Base-by-base conservation (phyloP, 495 filamentous ascomycete genomes). In the Lasiosphaeria ovina region DNA sequence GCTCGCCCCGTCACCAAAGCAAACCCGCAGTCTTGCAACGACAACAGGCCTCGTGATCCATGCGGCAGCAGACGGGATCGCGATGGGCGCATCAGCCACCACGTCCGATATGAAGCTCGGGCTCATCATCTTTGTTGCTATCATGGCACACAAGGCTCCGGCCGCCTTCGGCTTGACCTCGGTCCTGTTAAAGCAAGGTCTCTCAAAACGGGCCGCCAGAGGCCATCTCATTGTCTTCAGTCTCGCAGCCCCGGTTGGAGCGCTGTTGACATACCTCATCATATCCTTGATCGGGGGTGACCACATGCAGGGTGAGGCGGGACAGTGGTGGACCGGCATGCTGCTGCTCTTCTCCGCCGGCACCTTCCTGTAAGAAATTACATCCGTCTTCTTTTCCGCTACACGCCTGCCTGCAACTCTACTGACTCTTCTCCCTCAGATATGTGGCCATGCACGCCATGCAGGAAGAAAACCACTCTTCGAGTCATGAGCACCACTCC, bases 391-490 rank as follows among this genome's bases (percentile, higher is more conserved):
- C 35, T 49, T 34, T 4, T 0, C 8, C 33, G 10, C 10, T 12
- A 42, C 32, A 8, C 36, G 7, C 24, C 3, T 14, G 7, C 6
- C 14, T 57, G 6, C 4, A 24, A 38, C 57, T 7, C 47, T 51
- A 34, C 45, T 59, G 49, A 48, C 63, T 61, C 72, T 60, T 54
- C 10, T 44, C 59, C 35, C 10, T 10, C 57, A 96, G 92, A 69
- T 98, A 98, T 69, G 94, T 98, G 34, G 95, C 94, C 3, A 96
- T 97, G 93, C 94, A 98, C 69, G 91, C 92, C 3, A 97, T 98
- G 92, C 91, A 93, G 69, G 92, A 96, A 66, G 86, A 88, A 49
- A 84, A 85, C 51, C 59, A 74, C 62, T 58, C 76, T 54, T 63
- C 77, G 52, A 44, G 69, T 57, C 64, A 83, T 58, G 82, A 86